phyloP scores from a whole-genome alignment of 2,329 filamentous ascomycete species.

The Talaromyces sp. region DNA sequence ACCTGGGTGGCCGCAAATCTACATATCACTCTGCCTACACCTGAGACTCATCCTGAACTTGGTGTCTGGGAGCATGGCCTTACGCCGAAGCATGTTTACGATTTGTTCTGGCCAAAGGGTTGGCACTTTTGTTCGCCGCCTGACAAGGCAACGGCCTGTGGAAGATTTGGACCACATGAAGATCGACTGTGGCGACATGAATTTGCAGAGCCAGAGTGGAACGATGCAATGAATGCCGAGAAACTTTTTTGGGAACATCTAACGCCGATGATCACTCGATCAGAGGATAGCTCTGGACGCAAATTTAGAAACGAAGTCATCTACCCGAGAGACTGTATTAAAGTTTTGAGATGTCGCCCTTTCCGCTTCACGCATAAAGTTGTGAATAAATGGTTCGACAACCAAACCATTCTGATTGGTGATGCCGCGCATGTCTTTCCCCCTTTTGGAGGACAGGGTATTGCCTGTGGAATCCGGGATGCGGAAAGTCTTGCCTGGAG shows the following conservation, averaged over 20 bases:
- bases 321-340: constrained; percentile 21
- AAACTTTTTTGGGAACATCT: constrained; percentile 11
- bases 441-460: constrained; percentile 18
- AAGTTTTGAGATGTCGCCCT: constrained; percentile 18
- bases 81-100: constrained; percentile 21
- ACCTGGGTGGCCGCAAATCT: constrained; percentile 26
- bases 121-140: constrained; percentile 24
- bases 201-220: constrained; percentile 15
- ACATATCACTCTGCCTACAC: constrained; percentile 19
- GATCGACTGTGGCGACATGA: constrained; percentile 29
- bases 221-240: constrained; percentile 14
- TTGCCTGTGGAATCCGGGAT: constrained; percentile 2
- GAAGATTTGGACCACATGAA: constrained; percentile 20
- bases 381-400: constrained; percentile 19
- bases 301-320: constrained; percentile 6
- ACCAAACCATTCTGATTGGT: constrained; percentile 17
- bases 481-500: constrained; percentile 3
- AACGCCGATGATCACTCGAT: constrained; percentile 7
- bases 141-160: constrained; percentile 8
- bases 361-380: constrained; percentile 19
- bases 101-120: constrained; percentile 22
- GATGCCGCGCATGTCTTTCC: constrained; percentile 25
- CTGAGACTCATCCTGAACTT: constrained; percentile 22
- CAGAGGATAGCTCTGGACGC: not conserved
- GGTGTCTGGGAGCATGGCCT: constrained; percentile 23